Evolutionary conservation across 495 filamentous ascomycete species (phyloP), one percentile per base, ranked within the genome.

Genomic region (Collariella sp.): DNA sequence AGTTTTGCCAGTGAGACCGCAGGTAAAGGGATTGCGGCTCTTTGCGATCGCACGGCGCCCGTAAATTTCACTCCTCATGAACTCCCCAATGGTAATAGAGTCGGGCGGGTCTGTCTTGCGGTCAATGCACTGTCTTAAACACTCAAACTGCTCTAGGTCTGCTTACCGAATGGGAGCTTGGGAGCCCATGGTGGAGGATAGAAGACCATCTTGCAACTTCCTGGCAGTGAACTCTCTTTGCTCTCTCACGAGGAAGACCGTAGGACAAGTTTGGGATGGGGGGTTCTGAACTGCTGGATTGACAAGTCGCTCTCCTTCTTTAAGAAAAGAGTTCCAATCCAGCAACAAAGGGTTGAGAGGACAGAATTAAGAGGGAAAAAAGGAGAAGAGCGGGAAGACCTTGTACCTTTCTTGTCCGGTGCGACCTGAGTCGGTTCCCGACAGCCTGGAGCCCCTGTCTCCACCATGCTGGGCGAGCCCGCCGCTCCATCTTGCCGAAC

Each of bases 11-110:
- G 80, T 82, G 43, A 95, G 47, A 13, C 88, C 89, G 61, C 89
- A 94, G 13, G 87, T 94, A 70, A 84, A 96, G 11, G 88, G 88
- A 43, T 87, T 77, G 46, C 72, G 72, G 7, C 88, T 86, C 59
- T 79, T 72, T 9, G 72, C 74, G 7, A 90, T 69, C 7, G 87
- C 76, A 50, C 73, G 68, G 46, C 88, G 79, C 38, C 87, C 87
- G 70, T 88, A 79, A 52, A 74, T 68, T 57, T 95, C 89, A 56
- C 81, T 79, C 41, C 83, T 77, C 76, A 93, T 87, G 67, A 95
- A 95, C 42, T 94, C 84, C 59, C 78, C 74, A 49, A 96, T 76
- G 0, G 89, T 78, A 56, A 95, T 76, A 24, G 82, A 81, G 62
- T 94, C 88, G 5, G 88, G 88, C 3, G 84, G 76, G 31, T 83